A percentile compares a stretch with the other conserved stretches of the same genome.
These are phyloP conservation scores for Mycena rosella DNA, from an alignment of 768 basidiomycete genomes.

Conservation along the genomic window DNA sequence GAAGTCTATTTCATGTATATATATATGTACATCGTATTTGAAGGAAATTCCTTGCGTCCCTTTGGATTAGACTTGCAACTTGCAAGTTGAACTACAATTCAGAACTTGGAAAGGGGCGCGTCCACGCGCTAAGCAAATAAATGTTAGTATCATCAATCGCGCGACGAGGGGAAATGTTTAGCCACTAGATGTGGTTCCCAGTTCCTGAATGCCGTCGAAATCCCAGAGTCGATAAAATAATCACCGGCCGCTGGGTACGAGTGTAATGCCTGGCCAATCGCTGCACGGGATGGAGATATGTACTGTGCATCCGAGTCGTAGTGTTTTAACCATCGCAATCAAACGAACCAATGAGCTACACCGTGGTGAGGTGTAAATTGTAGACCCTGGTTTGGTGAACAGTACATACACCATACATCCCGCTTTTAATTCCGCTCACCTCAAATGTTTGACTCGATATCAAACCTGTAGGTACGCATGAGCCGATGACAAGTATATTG, in stretches of 20 bases:
- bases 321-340: constrained; percentile 47
- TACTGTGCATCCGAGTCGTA: constrained; percentile 51
- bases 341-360: too few species aligned
- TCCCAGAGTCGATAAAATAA: constrained; percentile 56
- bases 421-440: constrained; percentile 39
- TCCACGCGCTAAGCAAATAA: too few species aligned
- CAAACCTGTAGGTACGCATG: constrained; percentile 22
- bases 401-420: not conserved
- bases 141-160: too few species aligned
- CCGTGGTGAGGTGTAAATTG: constrained; percentile 47
- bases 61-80: too few species aligned
- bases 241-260: constrained; percentile 48
- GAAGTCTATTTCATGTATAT: too few species aligned
- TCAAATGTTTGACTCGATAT: constrained; percentile 36
- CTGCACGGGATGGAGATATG: constrained; percentile 38
- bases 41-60: too few species aligned
- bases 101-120: too few species aligned
- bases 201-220: constrained; percentile 45
- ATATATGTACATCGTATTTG: too few species aligned
- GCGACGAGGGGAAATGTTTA: constrained; percentile 51
- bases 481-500: constrained; percentile 46
- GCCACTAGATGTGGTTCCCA: constrained; percentile 41
- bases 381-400: constrained; percentile 37
- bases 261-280: constrained; percentile 37
- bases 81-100: too few species aligned